phyloP scores from a whole-genome alignment of 1,139 yeast genomes.

The Candida sanyaensis region DNA sequence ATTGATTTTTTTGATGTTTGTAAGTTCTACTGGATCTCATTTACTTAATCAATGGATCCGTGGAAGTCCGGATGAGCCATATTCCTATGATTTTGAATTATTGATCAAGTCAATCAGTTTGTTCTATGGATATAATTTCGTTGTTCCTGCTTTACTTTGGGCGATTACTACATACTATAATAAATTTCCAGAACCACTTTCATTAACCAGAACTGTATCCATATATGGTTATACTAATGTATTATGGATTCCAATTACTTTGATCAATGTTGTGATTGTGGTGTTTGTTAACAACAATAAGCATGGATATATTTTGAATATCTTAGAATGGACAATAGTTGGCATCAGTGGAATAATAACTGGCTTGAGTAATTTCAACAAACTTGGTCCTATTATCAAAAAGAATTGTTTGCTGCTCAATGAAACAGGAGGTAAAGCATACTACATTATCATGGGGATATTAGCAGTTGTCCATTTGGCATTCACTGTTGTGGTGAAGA shows the following conservation, averaged over 20 bases:
- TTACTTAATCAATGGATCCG: slow-evolving; percentile 49
- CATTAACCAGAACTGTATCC: slow-evolving; percentile 49
- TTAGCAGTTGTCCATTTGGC: slow-evolving; percentile 41
- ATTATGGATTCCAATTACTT: slow-evolving; percentile 78
- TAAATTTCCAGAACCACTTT: slow-evolving; percentile 42
- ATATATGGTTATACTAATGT: slow-evolving; percentile 80
- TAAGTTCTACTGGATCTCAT: slow-evolving; percentile 62
- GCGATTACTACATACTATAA: slow-evolving; percentile 43
- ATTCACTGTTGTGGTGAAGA: slow-evolving; percentile 49
- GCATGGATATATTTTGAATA: slow-evolving; percentile 34
- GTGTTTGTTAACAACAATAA: slow-evolving; percentile 40
- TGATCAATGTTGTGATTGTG: slow-evolving; percentile 53
- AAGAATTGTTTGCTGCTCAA: slow-evolving; percentile 33
- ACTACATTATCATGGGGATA: slow-evolving; percentile 21
- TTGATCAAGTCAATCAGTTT: slow-evolving; percentile 66
- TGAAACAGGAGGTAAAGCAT: slow-evolving; percentile 24
- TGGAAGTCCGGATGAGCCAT: slow-evolving; percentile 35
- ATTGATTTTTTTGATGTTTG: slow-evolving; percentile 69
- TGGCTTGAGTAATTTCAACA: slow-evolving; percentile 47
- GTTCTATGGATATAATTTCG: slow-evolving; percentile 71
- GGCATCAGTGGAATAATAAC: slow-evolving; percentile 47
- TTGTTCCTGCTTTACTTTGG: slow-evolving; percentile 60
- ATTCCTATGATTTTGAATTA: slow-evolving; percentile 61
- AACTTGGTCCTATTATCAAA: slow-evolving; percentile 43
- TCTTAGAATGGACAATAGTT: slow-evolving; percentile 51